Evolutionary conservation across 192 early-diverging fungal species (phyloP).

Genomic region (Funneliformis geosporum): DNA sequence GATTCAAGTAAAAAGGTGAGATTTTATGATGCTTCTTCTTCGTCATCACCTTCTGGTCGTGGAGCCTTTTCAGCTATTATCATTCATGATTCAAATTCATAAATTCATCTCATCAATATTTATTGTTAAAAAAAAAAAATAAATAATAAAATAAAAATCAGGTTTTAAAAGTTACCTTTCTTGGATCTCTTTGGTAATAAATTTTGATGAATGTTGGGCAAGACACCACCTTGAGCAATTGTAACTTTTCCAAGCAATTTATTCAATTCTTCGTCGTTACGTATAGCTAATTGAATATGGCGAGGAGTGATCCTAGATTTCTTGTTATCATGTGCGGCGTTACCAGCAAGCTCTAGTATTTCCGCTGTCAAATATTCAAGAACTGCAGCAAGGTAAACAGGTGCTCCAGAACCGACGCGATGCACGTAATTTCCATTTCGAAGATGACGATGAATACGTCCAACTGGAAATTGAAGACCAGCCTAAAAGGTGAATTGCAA

Average conservation of each 20-base stretch:
- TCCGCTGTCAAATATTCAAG: too few relatives aligned
- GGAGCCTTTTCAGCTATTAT: too few relatives aligned
- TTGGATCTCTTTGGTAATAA: conserved; percentile 83
- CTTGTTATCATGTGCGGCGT: conserved; percentile 93
- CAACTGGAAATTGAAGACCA: conserved; percentile 95
- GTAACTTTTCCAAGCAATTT: conserved; percentile 61
- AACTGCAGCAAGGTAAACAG: conserved; percentile 95
- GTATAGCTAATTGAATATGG: conserved; percentile 92
- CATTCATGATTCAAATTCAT: too few relatives aligned
- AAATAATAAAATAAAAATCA: too few relatives aligned
- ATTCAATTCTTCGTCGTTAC: conserved; percentile 83
- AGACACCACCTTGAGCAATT: too few relatives aligned
- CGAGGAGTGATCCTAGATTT: conserved; percentile 95
- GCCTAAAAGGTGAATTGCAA: too few relatives aligned
- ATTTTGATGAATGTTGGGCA: conserved; percentile 87
- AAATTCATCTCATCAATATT: too few relatives aligned
- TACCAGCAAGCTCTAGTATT: conserved; percentile 95
- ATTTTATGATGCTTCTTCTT: too few relatives aligned
- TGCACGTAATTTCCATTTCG: conserved; percentile 93
- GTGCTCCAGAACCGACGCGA: conserved; percentile 88
- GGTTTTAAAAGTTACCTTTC: too few relatives aligned
- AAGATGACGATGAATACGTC: conserved; percentile 94
- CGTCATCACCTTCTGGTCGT: too few relatives aligned
- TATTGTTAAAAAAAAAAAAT: too few relatives aligned
- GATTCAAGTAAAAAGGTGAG: too few relatives aligned